Evolutionary conservation across 179 eudicot species (phyloP).

Genomic region (Amaranthus tricolor): DNA sequence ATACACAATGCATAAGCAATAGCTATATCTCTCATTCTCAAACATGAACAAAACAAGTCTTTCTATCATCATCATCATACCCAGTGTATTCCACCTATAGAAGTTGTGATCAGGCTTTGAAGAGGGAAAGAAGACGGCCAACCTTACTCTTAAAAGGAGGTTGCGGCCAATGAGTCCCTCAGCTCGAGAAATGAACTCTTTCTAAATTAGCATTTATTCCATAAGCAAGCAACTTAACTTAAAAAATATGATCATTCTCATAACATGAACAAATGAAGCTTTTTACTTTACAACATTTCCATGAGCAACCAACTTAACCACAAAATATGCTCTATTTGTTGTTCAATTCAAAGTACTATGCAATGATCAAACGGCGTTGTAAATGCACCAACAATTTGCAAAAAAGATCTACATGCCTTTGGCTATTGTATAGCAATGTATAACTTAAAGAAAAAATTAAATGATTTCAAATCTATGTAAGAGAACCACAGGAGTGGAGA

Average conservation of each 20-base stretch:
- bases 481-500: background rate
- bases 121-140: too few relatives aligned
- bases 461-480: background rate
- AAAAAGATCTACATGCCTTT: background rate
- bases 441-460: background rate
- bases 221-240: too few relatives aligned
- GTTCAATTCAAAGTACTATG: background rate
- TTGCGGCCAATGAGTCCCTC: too few relatives aligned
- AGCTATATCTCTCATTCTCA: background rate
- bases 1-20: background rate
- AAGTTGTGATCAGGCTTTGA: too few relatives aligned
- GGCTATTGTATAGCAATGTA: background rate
- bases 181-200: too few relatives aligned
- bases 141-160: too few relatives aligned
- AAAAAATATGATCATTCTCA: too few relatives aligned
- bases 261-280: too few relatives aligned
- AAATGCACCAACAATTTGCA: background rate
- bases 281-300: background rate
- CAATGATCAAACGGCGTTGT: background rate
- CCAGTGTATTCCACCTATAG: too few relatives aligned
- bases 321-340: background rate
- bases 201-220: too few relatives aligned
- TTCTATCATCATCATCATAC: too few relatives aligned
- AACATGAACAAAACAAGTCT: background rate
- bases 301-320: background rate